A percentile compares a stretch with the other conserved stretches of the same genome.
These are phyloP conservation scores for Microdochium nivale DNA, from an alignment of 2,329 filamentous ascomycete species.

Conservation along the genomic window DNA sequence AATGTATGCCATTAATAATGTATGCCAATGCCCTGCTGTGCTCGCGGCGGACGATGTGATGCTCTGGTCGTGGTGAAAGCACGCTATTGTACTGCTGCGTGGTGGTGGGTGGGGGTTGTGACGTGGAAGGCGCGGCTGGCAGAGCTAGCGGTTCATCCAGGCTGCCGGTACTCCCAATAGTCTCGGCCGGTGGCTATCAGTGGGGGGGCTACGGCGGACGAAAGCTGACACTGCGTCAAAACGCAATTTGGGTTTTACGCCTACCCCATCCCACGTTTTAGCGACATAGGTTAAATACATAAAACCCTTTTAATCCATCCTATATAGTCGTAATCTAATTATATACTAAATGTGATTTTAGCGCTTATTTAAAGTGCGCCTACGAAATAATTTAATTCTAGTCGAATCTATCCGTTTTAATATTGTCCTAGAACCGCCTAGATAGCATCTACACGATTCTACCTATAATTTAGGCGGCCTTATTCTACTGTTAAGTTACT, in stretches of 20 bases:
- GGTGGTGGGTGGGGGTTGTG: neutral
- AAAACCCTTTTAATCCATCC: neutral
- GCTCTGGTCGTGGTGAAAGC: neutral
- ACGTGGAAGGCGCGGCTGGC: too few relatives aligned
- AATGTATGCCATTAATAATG: too few relatives aligned
- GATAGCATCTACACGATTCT: neutral
- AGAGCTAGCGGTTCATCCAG: too few relatives aligned
- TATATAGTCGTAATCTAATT: too few relatives aligned
- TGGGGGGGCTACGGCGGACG: too few relatives aligned
- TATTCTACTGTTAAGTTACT: neutral
- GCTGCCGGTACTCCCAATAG: too few relatives aligned
- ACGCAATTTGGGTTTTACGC: neutral
- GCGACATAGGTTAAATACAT: neutral
- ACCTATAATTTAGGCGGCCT: neutral
- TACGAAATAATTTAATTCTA: neutral
- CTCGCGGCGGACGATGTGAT: neutral
- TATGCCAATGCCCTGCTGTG: neutral
- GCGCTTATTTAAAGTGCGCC: too few relatives aligned
- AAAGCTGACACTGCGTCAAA: too few relatives aligned
- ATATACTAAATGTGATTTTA: too few relatives aligned
- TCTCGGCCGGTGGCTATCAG: too few relatives aligned
- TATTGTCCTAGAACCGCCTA: neutral
- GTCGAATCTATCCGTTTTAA: neutral
- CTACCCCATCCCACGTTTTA: too few relatives aligned
- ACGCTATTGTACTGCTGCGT: neutral